Percentiles rank a stretch among this genome's conserved stretches.
phyloP scores from a whole-genome alignment of 306 rosid species.

The Arachis hypogaea region DNA sequence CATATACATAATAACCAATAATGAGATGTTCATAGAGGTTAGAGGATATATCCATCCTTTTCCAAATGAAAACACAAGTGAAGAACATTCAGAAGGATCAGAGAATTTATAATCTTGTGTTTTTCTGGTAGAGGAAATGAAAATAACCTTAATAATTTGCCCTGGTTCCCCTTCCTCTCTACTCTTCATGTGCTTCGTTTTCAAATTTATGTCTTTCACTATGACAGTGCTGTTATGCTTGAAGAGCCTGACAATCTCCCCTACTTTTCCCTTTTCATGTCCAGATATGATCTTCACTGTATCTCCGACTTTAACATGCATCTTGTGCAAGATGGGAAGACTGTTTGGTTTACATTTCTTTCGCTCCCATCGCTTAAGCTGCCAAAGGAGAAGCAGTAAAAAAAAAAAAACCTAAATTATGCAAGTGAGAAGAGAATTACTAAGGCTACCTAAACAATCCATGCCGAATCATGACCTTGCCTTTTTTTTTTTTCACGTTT shows the following conservation, averaged over 20 bases:
- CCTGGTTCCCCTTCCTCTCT: constrained; percentile 85
- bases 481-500: constrained; percentile 5
- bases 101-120: constrained; percentile 9
- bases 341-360: constrained; percentile 94
- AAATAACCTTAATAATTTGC: constrained; percentile 75
- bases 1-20: constrained; percentile 1
- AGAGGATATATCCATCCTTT: no score
- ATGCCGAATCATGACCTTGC: background rate
- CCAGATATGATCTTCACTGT: constrained; percentile 88
- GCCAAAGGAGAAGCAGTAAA: constrained; percentile 39
- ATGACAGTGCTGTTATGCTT: constrained; percentile 82
- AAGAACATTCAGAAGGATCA: constrained; percentile 22
- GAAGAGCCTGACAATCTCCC: constrained; percentile 68
- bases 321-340: constrained; percentile 80
- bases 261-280: constrained; percentile 83
- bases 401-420: background rate
- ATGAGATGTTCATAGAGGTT: background rate
- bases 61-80: background rate
- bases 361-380: constrained; percentile 91
- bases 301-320: constrained; percentile 96
- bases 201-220: constrained; percentile 77
- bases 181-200: constrained; percentile 92
- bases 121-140: constrained; percentile 39
- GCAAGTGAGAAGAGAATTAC: constrained; percentile 15
- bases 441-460: background rate